Percentiles rank a stretch among this genome's conserved stretches.
These are phyloP conservation scores for Bipolaris oryzae DNA, from an alignment of 2,329 filamentous ascomycete species.

Conservation along the genomic window DNA sequence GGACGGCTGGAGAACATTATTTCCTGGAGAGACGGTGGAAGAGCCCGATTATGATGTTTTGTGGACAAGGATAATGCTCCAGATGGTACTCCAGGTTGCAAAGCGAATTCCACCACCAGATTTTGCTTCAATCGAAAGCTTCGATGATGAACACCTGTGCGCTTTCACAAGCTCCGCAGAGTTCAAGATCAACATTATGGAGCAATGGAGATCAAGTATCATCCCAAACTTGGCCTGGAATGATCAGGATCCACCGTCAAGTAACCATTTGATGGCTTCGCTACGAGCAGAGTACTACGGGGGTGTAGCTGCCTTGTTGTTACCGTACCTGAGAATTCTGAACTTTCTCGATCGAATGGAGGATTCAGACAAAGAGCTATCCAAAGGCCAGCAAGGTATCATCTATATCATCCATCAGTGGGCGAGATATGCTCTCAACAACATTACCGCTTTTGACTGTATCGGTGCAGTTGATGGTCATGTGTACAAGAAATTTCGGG, in stretches of 20 bases:
- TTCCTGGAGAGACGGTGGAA: too few species aligned
- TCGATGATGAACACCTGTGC: neutral
- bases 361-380: neutral
- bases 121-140: neutral
- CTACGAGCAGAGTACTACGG: constrained; percentile 3
- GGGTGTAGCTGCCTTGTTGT: neutral
- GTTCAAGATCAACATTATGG: neutral
- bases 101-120: neutral
- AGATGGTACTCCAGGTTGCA: too few species aligned
- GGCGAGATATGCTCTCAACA: too few species aligned
- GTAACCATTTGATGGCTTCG: constrained; percentile 3
- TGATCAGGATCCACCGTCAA: neutral
- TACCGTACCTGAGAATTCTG: neutral
- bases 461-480: too few species aligned
- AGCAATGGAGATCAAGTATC: neutral
- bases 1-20: too few species aligned
- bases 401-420: too few species aligned
- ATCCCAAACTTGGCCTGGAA: neutral
- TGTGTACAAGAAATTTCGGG: too few species aligned
- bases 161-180: neutral
- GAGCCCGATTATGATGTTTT: too few species aligned
- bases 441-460: too few species aligned
- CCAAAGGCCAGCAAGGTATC: too few species aligned
- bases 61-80: too few species aligned
- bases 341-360: neutral